Percentiles rank a stretch among this genome's conserved stretches.
Evolutionary conservation across 768 basidiomycete species (phyloP).

Genomic region (Trametes coccinea): DNA sequence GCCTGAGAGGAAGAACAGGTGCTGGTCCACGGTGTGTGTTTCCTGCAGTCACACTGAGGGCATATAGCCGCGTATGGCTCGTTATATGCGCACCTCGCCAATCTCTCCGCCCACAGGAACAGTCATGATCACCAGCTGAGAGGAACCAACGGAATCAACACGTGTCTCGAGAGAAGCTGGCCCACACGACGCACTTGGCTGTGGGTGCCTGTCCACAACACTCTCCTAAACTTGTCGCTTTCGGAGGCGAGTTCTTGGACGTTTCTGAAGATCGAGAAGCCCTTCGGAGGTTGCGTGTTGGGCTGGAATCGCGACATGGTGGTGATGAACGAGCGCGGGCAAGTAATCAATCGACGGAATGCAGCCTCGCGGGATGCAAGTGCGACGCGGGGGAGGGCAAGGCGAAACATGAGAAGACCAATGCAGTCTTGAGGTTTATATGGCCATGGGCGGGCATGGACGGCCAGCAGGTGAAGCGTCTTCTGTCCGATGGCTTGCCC

Average conservation of each 20-base stretch:
- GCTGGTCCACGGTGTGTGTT: constrained; percentile 32
- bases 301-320: constrained; percentile 26
- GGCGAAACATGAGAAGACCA: constrained; percentile 5
- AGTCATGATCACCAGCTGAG: constrained; percentile 32
- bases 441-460: not conserved
- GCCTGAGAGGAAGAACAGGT: constrained; percentile 31
- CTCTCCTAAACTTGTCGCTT: constrained; percentile 32
- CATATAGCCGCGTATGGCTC: not conserved
- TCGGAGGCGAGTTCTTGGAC: constrained; percentile 26
- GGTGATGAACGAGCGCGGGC: constrained; percentile 5
- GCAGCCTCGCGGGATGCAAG: not conserved
- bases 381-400: not conserved
- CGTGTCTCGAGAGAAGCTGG: not conserved
- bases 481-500: not conserved
- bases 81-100: constrained; percentile 23
- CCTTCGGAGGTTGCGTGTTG: constrained; percentile 32
- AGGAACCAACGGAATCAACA: not conserved
- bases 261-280: constrained; percentile 28
- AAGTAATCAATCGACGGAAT: not conserved
- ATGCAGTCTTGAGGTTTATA: not conserved
- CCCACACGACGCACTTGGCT: constrained; percentile 26
- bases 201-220: constrained; percentile 30
- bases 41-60: constrained; percentile 20
- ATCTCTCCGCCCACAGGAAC: constrained; percentile 32
- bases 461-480: constrained; percentile 1